Evolutionary conservation across 129 eudicot genomes (phyloP).

Genomic region (Flaveria bidentis): DNA sequence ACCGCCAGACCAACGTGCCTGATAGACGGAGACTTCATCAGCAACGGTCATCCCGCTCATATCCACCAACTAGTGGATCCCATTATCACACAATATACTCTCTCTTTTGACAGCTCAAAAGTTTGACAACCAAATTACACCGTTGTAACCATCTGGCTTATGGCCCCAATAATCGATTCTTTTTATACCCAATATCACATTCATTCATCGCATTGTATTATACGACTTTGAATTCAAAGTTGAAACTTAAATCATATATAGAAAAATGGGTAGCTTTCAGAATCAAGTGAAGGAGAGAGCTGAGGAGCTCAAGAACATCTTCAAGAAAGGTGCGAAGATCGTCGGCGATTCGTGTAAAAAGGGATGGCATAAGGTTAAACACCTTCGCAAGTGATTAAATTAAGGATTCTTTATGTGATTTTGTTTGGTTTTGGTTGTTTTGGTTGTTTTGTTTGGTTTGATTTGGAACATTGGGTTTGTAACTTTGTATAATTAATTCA

Average conservation of each 20-base stretch:
- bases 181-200: slow-evolving; percentile 17
- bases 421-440: background rate
- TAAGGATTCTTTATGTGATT: background rate
- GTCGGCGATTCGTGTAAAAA: slow-evolving; percentile 75
- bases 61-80: slow-evolving; percentile 32
- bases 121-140: slow-evolving; percentile 28
- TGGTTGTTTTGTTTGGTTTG: background rate
- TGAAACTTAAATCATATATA: background rate
- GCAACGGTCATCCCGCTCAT: slow-evolving; percentile 14
- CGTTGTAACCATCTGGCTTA: slow-evolving; percentile 13
- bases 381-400: slow-evolving; percentile 50
- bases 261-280: slow-evolving; percentile 60
- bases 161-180: slow-evolving; percentile 11
- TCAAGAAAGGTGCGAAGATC: slow-evolving; percentile 64
- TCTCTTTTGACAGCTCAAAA: slow-evolving; percentile 31
- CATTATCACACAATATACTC: background rate
- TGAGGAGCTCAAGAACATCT: slow-evolving; percentile 50
- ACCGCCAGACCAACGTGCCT: slow-evolving; percentile 3
- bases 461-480: slow-evolving; percentile 7
- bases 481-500: slow-evolving; percentile 11
- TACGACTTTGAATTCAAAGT: slow-evolving; percentile 3
- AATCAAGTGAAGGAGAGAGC: slow-evolving; percentile 74
- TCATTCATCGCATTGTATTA: background rate
- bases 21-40: background rate
- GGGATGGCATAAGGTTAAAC: slow-evolving; percentile 84